Evolutionary conservation across 1,284 basidiomycete genomes (phyloP).

Genomic region (Rhodotorula sp.): DNA sequence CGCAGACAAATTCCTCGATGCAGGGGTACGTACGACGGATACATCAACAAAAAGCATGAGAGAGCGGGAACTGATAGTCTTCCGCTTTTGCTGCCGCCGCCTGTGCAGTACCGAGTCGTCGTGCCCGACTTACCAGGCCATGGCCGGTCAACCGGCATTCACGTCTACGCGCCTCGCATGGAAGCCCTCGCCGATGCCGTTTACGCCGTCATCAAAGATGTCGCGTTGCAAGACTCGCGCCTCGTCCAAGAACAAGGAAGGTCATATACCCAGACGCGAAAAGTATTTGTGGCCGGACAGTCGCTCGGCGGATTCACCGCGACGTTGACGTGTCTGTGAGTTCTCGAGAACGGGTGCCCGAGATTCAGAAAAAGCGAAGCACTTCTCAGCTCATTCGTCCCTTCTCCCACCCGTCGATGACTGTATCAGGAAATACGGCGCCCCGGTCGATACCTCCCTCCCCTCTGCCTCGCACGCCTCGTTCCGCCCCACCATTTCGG

Average conservation of each 20-base stretch:
- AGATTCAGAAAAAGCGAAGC: background rate
- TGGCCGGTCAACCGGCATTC: conserved; percentile 43
- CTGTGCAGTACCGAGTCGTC: conserved; percentile 36
- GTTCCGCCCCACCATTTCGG: conserved; percentile 37
- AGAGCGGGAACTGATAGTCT: too few relatives aligned
- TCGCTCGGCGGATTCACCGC: conserved; percentile 38
- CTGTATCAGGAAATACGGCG: conserved; percentile 27
- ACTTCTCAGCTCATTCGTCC: background rate
- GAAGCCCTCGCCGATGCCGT: conserved; percentile 36
- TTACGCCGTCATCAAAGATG: conserved; percentile 40
- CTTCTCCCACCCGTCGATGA: background rate
- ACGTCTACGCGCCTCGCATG: conserved; percentile 35
- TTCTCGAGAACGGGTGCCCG: background rate
- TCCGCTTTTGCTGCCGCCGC: too few relatives aligned
- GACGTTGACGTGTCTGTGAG: conserved; percentile 32
- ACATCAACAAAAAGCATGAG: too few relatives aligned
- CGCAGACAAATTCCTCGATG: conserved; percentile 39
- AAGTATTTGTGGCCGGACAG: conserved; percentile 38
- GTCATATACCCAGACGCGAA: conserved; percentile 19
- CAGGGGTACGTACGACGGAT: conserved; percentile 25
- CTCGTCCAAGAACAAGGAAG: conserved; percentile 5
- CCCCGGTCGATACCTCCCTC: conserved; percentile 23
- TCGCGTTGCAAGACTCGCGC: conserved; percentile 19
- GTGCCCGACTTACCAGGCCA: conserved; percentile 42
- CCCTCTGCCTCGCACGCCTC: background rate